Percentiles rank a stretch among this genome's conserved stretches.
phyloP scores from a whole-genome alignment of 108 stramenopile genomes.

The Skeletonema menzelii region DNA sequence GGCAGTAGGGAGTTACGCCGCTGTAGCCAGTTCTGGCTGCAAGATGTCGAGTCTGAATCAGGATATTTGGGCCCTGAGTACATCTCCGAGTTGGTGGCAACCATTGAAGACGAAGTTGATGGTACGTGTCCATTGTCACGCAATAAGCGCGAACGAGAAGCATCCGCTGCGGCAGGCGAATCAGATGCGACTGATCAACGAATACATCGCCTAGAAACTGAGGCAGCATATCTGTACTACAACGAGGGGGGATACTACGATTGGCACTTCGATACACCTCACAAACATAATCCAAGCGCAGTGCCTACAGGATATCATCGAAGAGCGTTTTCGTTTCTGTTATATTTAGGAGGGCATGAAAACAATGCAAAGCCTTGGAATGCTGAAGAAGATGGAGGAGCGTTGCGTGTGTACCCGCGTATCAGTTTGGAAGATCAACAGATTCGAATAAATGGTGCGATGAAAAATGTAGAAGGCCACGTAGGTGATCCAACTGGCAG shows the following conservation, averaged over 20 bases:
- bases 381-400: constrained; percentile 5
- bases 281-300: background rate
- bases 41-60: background rate
- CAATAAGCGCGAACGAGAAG: background rate
- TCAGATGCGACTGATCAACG: background rate
- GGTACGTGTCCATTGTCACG: constrained; percentile 2
- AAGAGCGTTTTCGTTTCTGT: constrained; percentile 4
- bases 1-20: background rate
- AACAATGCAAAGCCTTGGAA: constrained; percentile 1
- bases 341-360: constrained; percentile 6
- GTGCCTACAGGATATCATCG: background rate
- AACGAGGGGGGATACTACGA: constrained; percentile 6
- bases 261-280: constrained; percentile 4
- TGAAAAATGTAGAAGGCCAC: background rate
- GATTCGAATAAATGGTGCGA: background rate
- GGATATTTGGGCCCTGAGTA: constrained; percentile 2
- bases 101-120: constrained; percentile 6
- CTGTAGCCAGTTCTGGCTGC: constrained; percentile 1
- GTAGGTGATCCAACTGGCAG: constrained; percentile 1
- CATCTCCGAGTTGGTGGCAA: constrained; percentile 3
- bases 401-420: constrained; percentile 3
- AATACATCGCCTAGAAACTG: constrained; percentile 4
- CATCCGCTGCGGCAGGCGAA: background rate
- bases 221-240: constrained; percentile 14
- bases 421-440: constrained; percentile 2